A percentile compares a stretch with the other conserved stretches of the same genome.
These are phyloP conservation scores for Marasmius sp. DNA, from an alignment of 1,284 basidiomycete species.

Conservation along the genomic window DNA sequence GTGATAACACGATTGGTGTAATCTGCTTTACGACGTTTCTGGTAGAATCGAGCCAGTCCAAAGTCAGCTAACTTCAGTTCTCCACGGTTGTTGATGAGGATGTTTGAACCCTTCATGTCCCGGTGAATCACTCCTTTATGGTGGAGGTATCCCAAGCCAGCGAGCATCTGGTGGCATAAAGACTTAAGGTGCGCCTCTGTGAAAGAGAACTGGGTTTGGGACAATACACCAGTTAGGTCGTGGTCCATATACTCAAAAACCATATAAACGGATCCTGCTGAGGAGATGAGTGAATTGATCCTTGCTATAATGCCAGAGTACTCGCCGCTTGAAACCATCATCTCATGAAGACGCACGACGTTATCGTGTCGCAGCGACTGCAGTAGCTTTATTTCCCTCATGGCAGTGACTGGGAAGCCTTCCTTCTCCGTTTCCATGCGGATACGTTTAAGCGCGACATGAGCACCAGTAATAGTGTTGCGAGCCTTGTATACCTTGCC, in stretches of 20 bases:
- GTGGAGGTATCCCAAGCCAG: constrained; percentile 92
- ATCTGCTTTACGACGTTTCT: constrained; percentile 86
- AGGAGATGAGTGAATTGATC: neutral
- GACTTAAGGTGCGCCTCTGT: constrained; percentile 91
- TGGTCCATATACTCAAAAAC: constrained; percentile 99
- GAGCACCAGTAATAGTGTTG: constrained; percentile 70
- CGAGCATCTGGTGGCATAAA: constrained; percentile 91
- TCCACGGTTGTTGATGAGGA: constrained; percentile 90
- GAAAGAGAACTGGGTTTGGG: constrained; percentile 87
- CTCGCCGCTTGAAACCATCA: constrained; percentile 96
- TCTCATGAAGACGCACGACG: constrained; percentile 89
- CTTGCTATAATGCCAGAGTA: constrained; percentile 4
- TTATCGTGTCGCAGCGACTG: constrained; percentile 91
- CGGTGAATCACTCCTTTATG: constrained; percentile 95
- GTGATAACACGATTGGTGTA: constrained; percentile 99
- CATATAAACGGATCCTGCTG: constrained; percentile 92
- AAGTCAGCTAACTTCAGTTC: constrained; percentile 98
- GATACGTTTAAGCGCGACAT: constrained; percentile 95
- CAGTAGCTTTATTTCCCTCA: constrained; percentile 97
- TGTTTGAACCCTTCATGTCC: constrained; percentile 98
- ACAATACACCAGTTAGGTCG: constrained; percentile 93
- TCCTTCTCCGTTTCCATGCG: constrained; percentile 98
- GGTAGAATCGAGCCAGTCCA: constrained; percentile 95
- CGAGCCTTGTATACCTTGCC: constrained; percentile 99
- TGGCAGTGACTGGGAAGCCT: constrained; percentile 98